Evolutionary conservation across 2,329 filamentous ascomycete species (phyloP).

Genomic region (Zymoseptoria brevis): DNA sequence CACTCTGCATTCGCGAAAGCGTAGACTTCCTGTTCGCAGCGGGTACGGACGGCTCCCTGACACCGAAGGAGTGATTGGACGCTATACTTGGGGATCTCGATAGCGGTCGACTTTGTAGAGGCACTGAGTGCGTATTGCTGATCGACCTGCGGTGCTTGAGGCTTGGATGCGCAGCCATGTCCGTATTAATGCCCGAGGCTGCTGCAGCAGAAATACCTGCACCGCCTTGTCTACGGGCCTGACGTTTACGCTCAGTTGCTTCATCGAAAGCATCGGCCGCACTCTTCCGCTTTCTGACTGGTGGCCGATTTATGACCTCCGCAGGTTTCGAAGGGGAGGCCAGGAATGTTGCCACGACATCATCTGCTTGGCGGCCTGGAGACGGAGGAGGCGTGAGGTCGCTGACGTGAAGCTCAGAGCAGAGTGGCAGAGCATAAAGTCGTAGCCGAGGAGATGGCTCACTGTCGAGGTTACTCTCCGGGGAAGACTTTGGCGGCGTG

Average conservation of each 20-base stretch:
- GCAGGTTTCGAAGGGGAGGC: conserved; percentile 4
- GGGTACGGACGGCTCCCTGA: conserved; percentile 15
- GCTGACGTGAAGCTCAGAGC: conserved; percentile 30
- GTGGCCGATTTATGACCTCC: conserved; percentile 20
- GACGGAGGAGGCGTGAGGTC: conserved; percentile 23
- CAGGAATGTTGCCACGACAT: conserved; percentile 19
- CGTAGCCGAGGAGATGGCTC: conserved; percentile 9
- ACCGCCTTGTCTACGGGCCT: conserved; percentile 37
- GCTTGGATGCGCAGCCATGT: conserved; percentile 19
- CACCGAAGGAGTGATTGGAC: conserved; percentile 15
- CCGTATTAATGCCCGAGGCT: conserved; percentile 23
- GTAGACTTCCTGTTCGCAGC: conserved; percentile 19
- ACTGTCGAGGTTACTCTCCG: not conserved
- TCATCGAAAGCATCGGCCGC: conserved; percentile 40
- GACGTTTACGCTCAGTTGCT: conserved; percentile 37
- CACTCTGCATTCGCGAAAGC: conserved; percentile 22
- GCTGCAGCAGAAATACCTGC: conserved; percentile 38
- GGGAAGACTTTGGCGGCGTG: conserved; percentile 30
- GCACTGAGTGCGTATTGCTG: conserved; percentile 18
- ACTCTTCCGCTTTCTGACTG: conserved; percentile 35
- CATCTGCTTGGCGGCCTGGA: conserved; percentile 8
- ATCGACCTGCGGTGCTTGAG: conserved; percentile 27
- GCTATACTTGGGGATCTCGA: conserved; percentile 27
- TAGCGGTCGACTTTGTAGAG: conserved; percentile 19
- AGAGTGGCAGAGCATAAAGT: conserved; percentile 38